phyloP scores from a whole-genome alignment of 345 rosid species.

The Boechera retrofracta region DNA sequence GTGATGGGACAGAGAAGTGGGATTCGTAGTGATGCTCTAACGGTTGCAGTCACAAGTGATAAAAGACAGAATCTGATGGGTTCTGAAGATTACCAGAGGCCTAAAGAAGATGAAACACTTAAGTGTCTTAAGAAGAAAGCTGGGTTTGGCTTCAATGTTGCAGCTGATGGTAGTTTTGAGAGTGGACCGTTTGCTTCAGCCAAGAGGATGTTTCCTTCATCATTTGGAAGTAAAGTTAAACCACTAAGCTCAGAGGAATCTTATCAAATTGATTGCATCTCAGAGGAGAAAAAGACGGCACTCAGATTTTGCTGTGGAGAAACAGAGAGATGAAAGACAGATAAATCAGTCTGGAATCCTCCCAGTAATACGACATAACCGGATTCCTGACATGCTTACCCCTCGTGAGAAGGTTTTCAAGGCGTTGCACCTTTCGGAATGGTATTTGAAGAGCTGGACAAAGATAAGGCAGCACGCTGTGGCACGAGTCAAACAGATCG shows the following conservation, averaged over 20 bases:
- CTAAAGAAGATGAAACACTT: background rate
- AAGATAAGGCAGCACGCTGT: too few species aligned
- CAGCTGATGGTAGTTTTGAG: background rate
- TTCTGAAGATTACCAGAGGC: background rate
- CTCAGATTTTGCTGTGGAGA: background rate
- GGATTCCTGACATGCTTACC: too few species aligned
- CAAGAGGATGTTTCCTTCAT: background rate
- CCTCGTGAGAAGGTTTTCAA: too few species aligned
- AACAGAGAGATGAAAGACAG: background rate
- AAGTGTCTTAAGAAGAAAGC: slow-evolving; percentile 28
- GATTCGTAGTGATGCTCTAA: background rate
- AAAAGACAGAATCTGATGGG: background rate
- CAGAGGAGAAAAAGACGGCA: background rate
- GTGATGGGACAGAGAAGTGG: background rate
- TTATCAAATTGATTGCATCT: background rate
- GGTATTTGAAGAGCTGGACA: too few species aligned
- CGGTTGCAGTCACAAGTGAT: background rate
- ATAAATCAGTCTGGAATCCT: too few species aligned
- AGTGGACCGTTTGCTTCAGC: background rate
- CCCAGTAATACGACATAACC: too few species aligned
- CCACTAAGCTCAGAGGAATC: slow-evolving; percentile 16
- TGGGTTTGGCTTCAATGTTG: background rate
- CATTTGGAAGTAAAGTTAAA: slow-evolving; percentile 18
- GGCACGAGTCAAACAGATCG: too few species aligned
- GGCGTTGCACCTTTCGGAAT: too few species aligned